Evolutionary conservation across 345 rosid genomes (phyloP).

Genomic region (Firmiana major): DNA sequence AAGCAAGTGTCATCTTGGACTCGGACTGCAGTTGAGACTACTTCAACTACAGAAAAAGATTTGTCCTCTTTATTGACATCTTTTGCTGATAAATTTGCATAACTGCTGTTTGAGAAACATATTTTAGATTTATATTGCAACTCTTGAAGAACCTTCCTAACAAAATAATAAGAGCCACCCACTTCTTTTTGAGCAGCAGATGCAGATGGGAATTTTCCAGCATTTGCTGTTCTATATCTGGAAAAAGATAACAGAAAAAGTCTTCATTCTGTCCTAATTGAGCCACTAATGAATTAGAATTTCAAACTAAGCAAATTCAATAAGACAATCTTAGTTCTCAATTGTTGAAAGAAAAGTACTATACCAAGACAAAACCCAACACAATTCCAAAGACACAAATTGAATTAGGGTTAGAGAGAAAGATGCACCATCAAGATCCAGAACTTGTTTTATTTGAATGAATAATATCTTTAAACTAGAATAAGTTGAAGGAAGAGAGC

Average conservation of each 20-base stretch:
- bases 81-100: slow-evolving; percentile 3
- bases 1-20: slow-evolving; percentile 12
- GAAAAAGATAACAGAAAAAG: slow-evolving; percentile 2
- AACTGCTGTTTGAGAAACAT: slow-evolving; percentile 11
- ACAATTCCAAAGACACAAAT: neutral
- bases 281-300: neutral
- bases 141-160: slow-evolving; percentile 39
- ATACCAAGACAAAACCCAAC: neutral
- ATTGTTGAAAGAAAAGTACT: neutral
- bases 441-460: neutral
- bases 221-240: slow-evolving; percentile 40
- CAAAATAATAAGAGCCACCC: slow-evolving; percentile 40
- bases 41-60: slow-evolving; percentile 8
- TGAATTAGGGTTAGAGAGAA: neutral
- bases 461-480: neutral
- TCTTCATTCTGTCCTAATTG: neutral
- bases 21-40: neutral
- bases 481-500: neutral
- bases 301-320: neutral
- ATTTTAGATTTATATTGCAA: slow-evolving; percentile 26
- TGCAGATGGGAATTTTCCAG: slow-evolving; percentile 39
- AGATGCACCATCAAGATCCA: neutral
- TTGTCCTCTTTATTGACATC: slow-evolving; percentile 1
- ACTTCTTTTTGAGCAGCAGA: slow-evolving; percentile 26
- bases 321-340: neutral